Base-by-base conservation (phyloP, 768 basidiomycete species). In the Coprinopsis cinerea region DNA sequence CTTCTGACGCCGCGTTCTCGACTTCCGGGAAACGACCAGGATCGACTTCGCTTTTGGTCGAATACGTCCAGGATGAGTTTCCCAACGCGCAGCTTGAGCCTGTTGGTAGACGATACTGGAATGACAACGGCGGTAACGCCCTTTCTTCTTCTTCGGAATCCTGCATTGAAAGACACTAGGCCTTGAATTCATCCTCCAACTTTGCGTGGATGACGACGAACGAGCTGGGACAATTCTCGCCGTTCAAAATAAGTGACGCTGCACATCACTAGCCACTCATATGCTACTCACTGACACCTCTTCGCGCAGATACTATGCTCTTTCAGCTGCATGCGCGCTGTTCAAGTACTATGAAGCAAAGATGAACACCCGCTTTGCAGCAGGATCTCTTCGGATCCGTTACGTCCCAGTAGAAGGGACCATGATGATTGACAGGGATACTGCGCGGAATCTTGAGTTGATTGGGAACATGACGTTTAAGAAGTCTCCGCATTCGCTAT, bases 351-450 rank as follows among this genome's bases (percentile, higher is more conserved):
- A 85, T 18, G 89, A 94, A 60, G 66, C 67, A 1, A 77, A 78
- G 44, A 65, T 87, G 45, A 86, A 88, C 55, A 79, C 77, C 0
- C 77, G 81, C 13, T 97, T 88, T 61, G 75, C 88, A 1, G 64
- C 76, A 0, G 72, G 68, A 2, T 90, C 90, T 7, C 70, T 92
- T 20, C 76, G 82, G 27, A 89, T 92, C 48, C 75, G 80, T 18
- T 93, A 87, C 59, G 71, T 79, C 1, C 80, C 88, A 1, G 82
- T 88, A 0, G 89, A 94, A 61, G 94, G 94, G 0, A 94, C 91
- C 0, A 89, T 97, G 87, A 78, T 96, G 77, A 87, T 99, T 55
- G 96, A 98, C 60, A 76, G 83, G 0, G 93, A 93, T 53, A 92
- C 88, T 0, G 89, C 83, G 2, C 78, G 79, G 35, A 93, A 95